These are phyloP conservation scores for Trapa incisa DNA, from an alignment of 345 rosid species.

Conservation along the genomic window DNA sequence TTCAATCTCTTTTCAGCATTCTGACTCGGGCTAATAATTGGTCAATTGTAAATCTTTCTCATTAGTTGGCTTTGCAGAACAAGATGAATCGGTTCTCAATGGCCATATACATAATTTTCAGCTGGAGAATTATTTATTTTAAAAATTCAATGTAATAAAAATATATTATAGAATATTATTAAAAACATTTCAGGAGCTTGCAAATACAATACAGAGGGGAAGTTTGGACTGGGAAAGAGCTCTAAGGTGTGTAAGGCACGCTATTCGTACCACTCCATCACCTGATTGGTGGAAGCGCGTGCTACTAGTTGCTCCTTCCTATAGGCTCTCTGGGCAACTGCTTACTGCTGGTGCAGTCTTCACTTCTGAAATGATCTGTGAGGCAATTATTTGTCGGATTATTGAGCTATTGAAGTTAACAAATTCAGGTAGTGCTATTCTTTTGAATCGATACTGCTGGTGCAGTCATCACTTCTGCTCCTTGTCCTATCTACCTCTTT, in stretches of 20 bases:
- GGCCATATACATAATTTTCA: conserved; percentile 1
- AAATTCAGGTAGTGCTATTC: conserved; percentile 63
- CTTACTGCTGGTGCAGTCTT: conserved; percentile 95
- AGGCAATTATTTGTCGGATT: conserved; percentile 83
- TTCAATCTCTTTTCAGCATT: neutral
- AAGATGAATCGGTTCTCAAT: neutral
- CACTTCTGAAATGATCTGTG: conserved; percentile 86
- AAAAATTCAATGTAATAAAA: no score
- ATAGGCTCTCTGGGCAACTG: conserved; percentile 54
- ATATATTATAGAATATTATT: neutral
- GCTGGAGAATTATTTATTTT: neutral
- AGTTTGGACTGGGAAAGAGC: conserved; percentile 99
- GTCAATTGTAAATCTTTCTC: neutral
- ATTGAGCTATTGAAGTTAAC: conserved; percentile 81
- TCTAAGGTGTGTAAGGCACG: conserved; percentile 88
- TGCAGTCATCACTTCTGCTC: neutral
- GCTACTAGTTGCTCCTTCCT: conserved; percentile 78
- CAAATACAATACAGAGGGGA: conserved; percentile 76
- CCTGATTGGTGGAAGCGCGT: conserved; percentile 99
- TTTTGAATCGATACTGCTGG: neutral
- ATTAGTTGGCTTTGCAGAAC: neutral
- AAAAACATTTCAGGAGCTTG: conserved; percentile 57
- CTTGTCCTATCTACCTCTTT: neutral
- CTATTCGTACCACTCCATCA: conserved; percentile 91
- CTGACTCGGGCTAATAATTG: neutral